These are phyloP conservation scores for Eremothecium cymbalariae DNA, from an alignment of 1,139 yeast genomes.

Conservation along the genomic window DNA sequence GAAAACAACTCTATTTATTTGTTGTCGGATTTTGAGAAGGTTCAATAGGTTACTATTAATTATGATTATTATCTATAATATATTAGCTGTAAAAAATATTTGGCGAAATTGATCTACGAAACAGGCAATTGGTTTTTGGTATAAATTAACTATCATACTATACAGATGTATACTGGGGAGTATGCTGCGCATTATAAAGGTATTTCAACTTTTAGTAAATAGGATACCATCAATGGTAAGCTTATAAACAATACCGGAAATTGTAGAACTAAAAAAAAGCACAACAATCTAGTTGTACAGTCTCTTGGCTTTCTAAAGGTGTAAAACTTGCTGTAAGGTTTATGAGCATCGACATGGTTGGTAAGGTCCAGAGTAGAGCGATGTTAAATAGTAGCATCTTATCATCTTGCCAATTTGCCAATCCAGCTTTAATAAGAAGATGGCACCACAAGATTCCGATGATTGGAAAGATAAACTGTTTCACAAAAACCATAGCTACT, in stretches of 20 bases:
- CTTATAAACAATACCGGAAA: conserved; percentile 51
- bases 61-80: not conserved
- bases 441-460: conserved; percentile 53
- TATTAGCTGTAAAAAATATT: not conserved
- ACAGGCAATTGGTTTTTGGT: too few relatives aligned
- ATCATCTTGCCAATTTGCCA: conserved; percentile 45
- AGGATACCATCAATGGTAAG: conserved; percentile 60
- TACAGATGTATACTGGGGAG: too few relatives aligned
- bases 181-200: conserved; percentile 1
- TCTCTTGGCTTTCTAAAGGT: conserved; percentile 49
- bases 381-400: conserved; percentile 57
- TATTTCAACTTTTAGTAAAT: conserved; percentile 40
- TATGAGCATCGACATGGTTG: conserved; percentile 65
- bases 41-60: conserved; percentile 3
- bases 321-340: conserved; percentile 72
- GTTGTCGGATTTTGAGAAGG: conserved; percentile 28
- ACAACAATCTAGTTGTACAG: conserved; percentile 66
- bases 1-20: conserved; percentile 48
- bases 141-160: too few relatives aligned
- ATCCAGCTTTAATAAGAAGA: conserved; percentile 39
- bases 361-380: conserved; percentile 56
- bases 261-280: conserved; percentile 56
- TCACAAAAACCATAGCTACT: conserved; percentile 37
- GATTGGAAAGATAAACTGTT: conserved; percentile 50
- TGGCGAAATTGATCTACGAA: too few relatives aligned